Evolutionary conservation across 202 grass and related monocot genomes (phyloP), one percentile per base, ranked within the genome.

Genomic region (Bolboschoenoplectus hybrid): DNA sequence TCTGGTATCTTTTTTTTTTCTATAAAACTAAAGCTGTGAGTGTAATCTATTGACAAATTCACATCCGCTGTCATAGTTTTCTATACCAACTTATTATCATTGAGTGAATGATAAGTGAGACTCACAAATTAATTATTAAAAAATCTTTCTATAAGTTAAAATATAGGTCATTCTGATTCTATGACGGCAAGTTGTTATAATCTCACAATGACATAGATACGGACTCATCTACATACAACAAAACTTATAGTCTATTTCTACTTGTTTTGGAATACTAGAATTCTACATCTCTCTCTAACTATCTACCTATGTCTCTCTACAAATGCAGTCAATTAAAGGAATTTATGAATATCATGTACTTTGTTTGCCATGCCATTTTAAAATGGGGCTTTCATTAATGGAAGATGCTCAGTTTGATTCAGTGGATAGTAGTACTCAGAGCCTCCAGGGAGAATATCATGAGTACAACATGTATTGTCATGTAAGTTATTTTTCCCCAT

Each of bases 341-440:
- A 90, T 94, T 61, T 89, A 90, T 16, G 36, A 35, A 84, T 82
- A 90, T 26, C 92, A 94, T 46, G 82, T 92, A 63, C 85, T 94
- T 63, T 92, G 74, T 43, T 84, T 89, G 39, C 92, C 88, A 0
- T 94, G 92, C 60, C 78, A 67, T 14, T 90, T 85, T 51, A 63
- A 86, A 36, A 85, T 94, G 88, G 92, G 87, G 53, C 81, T 89
- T 84, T 57, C 83, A 9, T 79, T 50, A 6, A 36, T 86, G 75
- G 87, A 90, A 84, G 60, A 34, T 26, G 50, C 14, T 67, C 67
- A 84, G 82, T 89, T 88, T 78, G 90, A 92, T 51, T 84, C 43
- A 63, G 45, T 86, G 7, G 76, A 85, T 66, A 81, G 65, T 19
- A 50, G 65, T 19, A 50, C 83, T 79, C 19, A 89, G 49, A 45